Evolutionary conservation across 371 early-diverging fungal species (phyloP), one percentile per base, ranked within the genome.

Genomic region (Circinella umbellata): DNA sequence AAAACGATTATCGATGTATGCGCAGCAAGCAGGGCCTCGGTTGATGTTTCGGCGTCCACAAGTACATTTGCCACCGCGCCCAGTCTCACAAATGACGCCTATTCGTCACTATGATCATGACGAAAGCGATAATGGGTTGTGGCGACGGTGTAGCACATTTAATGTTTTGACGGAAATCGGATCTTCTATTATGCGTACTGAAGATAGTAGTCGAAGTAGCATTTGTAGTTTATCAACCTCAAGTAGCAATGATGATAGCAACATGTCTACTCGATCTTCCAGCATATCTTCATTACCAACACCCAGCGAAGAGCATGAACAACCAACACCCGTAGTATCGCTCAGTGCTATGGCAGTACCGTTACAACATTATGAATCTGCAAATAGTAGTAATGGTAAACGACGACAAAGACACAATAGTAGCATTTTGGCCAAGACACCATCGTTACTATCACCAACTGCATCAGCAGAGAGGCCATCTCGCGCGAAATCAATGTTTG

Each of bases 401-500:
- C 8, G 15, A 51, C 51, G n/a, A 5, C 51, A 51, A 51, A 14
- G n/a, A n/a, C 51, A 51, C 15, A 5, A 51, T n/a, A 51, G n/a
- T n/a, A 51, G n/a, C 27, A 27, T 27, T 27, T 27, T 0, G 27
- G 27, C 27, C 2, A 27, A 27, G 27, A 27, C 27, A 27, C 27
- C 27, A 2, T 27, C 27, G 27, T 27, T 27, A 27, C 27, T 27
- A 27, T 27, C 51, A n/a, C 51, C 51, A 51, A 1, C 51, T 8
- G 5, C 51, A 51, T 51, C 51, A 7, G 57, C 2, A 57, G 27
- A 27, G 27, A 57, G 57, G 27, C 57, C 51, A 7, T 51, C 57
- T 57, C 57, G 57, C 57, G 57, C 57, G 57, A 57, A 57, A 57
- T 34, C 57, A 14, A 15, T 51, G 51, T 51, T 51, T 51, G 51